Evolutionary conservation across 306 rosid genomes (phyloP).

Genomic region (Oxytropis ochrocephala): DNA sequence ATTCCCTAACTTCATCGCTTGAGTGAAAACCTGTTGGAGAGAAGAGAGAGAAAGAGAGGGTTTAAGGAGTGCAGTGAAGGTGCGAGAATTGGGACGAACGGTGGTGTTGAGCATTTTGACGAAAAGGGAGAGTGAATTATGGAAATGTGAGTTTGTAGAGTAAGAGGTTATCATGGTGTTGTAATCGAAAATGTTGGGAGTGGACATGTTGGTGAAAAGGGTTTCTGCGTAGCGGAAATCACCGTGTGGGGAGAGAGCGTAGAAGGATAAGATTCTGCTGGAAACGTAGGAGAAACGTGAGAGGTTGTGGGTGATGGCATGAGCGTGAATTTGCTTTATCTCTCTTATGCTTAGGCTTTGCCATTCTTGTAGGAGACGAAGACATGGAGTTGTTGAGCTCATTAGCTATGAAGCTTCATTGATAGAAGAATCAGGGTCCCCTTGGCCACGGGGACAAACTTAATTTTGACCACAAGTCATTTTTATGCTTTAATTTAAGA

Average conservation of each 20-base stretch:
- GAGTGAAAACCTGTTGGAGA: slow-evolving; percentile 21
- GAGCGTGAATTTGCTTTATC: slow-evolving; percentile 36
- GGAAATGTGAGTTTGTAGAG: background rate
- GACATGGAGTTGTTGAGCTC: background rate
- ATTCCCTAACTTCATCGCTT: slow-evolving; percentile 4
- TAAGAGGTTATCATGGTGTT: slow-evolving; percentile 27
- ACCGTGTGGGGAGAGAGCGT: background rate
- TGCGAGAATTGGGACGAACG: slow-evolving; percentile 25
- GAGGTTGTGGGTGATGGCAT: slow-evolving; percentile 20
- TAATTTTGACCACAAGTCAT: too few relatives aligned
- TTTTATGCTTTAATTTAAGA: too few relatives aligned
- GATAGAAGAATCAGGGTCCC: too few relatives aligned
- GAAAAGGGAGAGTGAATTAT: slow-evolving; percentile 12
- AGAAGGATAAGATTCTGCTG: slow-evolving; percentile 29
- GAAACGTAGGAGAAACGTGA: slow-evolving; percentile 33
- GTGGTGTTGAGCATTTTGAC: slow-evolving; percentile 15
- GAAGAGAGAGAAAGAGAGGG: background rate
- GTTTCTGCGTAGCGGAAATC: slow-evolving; percentile 18
- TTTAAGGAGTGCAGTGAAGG: background rate
- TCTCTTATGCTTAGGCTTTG: background rate
- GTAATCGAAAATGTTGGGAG: slow-evolving; percentile 28
- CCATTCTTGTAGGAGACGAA: slow-evolving; percentile 23
- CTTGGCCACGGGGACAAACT: too few relatives aligned
- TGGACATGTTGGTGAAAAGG: slow-evolving; percentile 24
- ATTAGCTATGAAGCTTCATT: background rate